phyloP scores from a whole-genome alignment of 371 early-diverging fungal species.

The Dichotomocladium elegans region DNA sequence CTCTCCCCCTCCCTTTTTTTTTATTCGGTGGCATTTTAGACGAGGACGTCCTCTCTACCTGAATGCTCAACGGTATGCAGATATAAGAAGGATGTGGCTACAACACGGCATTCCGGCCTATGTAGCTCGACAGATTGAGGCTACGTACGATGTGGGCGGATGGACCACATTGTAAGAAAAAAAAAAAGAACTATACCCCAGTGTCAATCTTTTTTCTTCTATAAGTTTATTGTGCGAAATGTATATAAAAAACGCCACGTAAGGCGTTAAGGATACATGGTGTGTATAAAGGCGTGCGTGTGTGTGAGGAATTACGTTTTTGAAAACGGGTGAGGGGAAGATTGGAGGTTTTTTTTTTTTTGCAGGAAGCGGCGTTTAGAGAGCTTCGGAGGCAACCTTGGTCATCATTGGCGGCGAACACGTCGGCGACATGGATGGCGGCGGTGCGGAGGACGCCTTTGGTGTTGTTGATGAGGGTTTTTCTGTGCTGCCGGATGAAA shows the following conservation, averaged over 20 bases:
- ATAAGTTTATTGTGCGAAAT: too few relatives aligned
- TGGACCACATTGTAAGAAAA: constrained; percentile 79
- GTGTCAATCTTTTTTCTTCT: too few relatives aligned
- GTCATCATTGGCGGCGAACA: constrained; percentile 1
- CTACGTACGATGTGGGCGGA: constrained; percentile 84
- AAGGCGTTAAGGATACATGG: too few relatives aligned
- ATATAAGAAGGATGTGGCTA: constrained; percentile 79
- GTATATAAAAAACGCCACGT: too few relatives aligned
- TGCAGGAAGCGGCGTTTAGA: too few relatives aligned
- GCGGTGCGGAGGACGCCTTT: not conserved
- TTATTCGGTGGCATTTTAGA: constrained; percentile 28
- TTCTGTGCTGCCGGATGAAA: not conserved
- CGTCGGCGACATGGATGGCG: not conserved
- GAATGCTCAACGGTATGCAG: constrained; percentile 77
- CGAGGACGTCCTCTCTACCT: constrained; percentile 84
- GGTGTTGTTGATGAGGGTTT: not conserved
- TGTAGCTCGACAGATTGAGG: constrained; percentile 88
- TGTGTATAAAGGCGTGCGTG: too few relatives aligned
- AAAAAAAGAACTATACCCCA: too few relatives aligned
- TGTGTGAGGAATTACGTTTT: too few relatives aligned
- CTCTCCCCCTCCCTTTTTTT: too few relatives aligned
- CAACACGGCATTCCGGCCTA: constrained; percentile 82
- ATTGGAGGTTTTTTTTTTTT: too few relatives aligned
- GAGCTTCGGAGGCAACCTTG: too few relatives aligned
- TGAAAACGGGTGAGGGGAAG: too few relatives aligned